Evolutionary conservation across 2,329 filamentous ascomycete species (phyloP), one percentile per base, ranked within the genome.

Genomic region (Neofusicoccum ribis): DNA sequence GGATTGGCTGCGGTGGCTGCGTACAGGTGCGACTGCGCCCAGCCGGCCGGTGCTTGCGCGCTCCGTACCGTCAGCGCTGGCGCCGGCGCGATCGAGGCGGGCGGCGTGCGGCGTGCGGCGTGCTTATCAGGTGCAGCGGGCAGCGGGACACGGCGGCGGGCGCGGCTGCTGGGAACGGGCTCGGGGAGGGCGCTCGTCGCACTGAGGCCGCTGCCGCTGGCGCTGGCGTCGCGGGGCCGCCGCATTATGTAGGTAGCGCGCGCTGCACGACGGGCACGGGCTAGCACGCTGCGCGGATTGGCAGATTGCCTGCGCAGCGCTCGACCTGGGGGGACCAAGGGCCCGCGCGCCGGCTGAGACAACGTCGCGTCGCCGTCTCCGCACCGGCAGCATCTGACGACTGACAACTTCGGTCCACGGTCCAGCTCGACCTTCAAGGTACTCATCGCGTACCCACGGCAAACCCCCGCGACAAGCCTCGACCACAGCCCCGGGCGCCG

Each of bases 351-450:
- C 56, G 54, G 56, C 56, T 60, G 56, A 60, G 56, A 60, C 56
- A 60, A 60, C 56, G 56, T 60, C 56, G 56, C 43, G 39, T 59
- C 54, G 52, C 39, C 56, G 56, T 60, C 56, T 60, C 56, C 56
- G 56, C 56, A 60, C 56, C 56, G 56, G 56, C 56, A 60, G 56
- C 56, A 60, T 47, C 56, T 60, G 56, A 44, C 43, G 43, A 44
- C 43, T 44, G 43, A 60, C 56, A 60, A 60, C 56, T 59, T 59
- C 54, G 54, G 56, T 47, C 56, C 43, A 47, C 56, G 56, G 43
- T 44, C 43, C 43, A 44, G 43, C 43, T 44, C 43, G 43, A 46
- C 56, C 56, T 60, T 60, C 56, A 60, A 60, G 56, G 56, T 60
- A 49, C 56, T 46, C 31, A 60, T 60, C 56, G 43, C 56, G 54